Conservation (phyloP, 2,329 filamentous ascomycete genomes). For the Colletotrichum limetticola region DNA sequence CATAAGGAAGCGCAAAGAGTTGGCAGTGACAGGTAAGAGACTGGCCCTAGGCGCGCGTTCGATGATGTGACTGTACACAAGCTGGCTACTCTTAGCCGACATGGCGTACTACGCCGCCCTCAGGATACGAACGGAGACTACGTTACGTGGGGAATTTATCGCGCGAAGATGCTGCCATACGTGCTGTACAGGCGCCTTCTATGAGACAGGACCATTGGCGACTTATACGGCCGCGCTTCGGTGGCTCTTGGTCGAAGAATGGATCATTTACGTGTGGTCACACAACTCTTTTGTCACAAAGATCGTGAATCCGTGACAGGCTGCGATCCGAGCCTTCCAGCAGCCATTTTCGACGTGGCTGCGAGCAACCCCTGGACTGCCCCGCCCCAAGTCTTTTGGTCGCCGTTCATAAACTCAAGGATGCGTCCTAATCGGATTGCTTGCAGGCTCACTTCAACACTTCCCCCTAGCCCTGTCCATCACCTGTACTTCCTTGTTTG, state of each 20-base stretch:
- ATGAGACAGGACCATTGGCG: background rate
- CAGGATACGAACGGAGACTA: background rate
- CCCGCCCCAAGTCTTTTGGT: background rate
- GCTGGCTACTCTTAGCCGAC: background rate
- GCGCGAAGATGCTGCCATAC: background rate
- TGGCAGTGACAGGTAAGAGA: background rate
- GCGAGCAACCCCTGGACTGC: background rate
- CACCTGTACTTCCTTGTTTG: background rate
- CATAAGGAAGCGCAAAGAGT: background rate
- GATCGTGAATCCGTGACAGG: background rate
- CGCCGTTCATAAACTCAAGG: background rate
- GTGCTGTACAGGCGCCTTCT: background rate
- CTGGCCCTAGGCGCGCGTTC: constrained; percentile 5
- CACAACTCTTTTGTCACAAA: background rate
- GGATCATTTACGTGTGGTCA: background rate
- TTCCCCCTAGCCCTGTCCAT: background rate
- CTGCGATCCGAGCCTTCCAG: background rate
- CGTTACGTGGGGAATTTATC: background rate
- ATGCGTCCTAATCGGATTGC: background rate
- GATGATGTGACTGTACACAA: background rate
- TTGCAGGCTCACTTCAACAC: background rate
- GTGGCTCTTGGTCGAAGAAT: background rate
- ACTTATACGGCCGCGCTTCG: background rate
- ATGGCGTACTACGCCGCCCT: background rate
- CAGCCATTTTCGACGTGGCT: background rate